Evolutionary conservation across 23 red algal species (phyloP).

Genomic region (Gracilaria domingensis): DNA sequence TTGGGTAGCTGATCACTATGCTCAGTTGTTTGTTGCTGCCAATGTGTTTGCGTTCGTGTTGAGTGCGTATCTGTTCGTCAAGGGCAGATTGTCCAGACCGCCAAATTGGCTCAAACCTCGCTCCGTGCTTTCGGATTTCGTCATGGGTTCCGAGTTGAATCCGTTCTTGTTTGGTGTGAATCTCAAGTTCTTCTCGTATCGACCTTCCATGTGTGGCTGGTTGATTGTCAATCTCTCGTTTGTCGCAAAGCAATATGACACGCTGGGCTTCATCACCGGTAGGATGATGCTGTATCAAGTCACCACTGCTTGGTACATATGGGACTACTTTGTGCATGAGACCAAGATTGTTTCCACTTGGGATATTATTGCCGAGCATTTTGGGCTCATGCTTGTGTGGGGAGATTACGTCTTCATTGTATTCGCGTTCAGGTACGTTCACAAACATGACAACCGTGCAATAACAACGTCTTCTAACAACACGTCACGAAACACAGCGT

Average conservation of each 20-base stretch:
- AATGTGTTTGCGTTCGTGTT: conserved; percentile 73
- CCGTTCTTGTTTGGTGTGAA: conserved; percentile 85
- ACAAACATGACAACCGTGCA: conserved; percentile 14
- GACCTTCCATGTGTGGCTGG: conserved; percentile 96
- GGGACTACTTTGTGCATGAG: conserved; percentile 98
- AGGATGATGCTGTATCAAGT: conserved; percentile 94
- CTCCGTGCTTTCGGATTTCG: conserved; percentile 77
- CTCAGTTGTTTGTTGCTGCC: conserved; percentile 58
- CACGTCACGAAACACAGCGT: conserved; percentile 2
- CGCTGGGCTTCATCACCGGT: conserved; percentile 53
- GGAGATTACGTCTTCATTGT: conserved; percentile 96
- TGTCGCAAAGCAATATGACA: conserved; percentile 69
- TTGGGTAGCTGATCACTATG: conserved; percentile 75
- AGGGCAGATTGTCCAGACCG: conserved; percentile 45
- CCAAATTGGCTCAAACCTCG: conserved; percentile 63
- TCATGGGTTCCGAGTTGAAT: conserved; percentile 95
- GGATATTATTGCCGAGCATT: conserved; percentile 99
- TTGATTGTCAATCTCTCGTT: conserved; percentile 92
- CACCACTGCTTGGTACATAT: conserved; percentile 82
- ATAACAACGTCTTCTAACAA: neutral
- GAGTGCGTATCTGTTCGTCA: conserved; percentile 80
- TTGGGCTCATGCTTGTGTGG: conserved; percentile 99
- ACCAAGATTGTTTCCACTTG: conserved; percentile 89
- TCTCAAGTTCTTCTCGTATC: conserved; percentile 98
- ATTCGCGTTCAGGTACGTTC: conserved; percentile 83